These are phyloP conservation scores for Heliophila coronopifolia DNA, from an alignment of 441 rosid species.

Conservation along the genomic window DNA sequence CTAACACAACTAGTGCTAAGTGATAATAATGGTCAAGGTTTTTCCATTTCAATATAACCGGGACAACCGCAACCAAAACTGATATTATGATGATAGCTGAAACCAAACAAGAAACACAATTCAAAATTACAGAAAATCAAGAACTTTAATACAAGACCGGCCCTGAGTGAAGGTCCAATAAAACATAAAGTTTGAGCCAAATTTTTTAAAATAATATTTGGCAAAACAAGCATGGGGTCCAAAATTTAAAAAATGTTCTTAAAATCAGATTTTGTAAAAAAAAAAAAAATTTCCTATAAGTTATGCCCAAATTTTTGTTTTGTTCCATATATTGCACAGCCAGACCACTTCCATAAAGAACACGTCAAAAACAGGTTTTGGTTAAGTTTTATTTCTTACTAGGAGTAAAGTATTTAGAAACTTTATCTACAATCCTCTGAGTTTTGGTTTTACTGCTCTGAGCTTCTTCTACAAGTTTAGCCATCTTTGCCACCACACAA, in stretches of 20 bases:
- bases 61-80: conserved; percentile 43
- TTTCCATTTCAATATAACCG: conserved; percentile 37
- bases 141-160: too few relatives aligned
- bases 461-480: conserved; percentile 93
- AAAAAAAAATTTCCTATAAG: too few relatives aligned
- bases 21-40: conserved; percentile 53
- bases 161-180: too few relatives aligned
- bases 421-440: conserved; percentile 65
- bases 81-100: conserved; percentile 58
- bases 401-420: conserved; percentile 74
- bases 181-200: too few relatives aligned
- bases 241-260: too few relatives aligned
- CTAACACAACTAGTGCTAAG: conserved; percentile 73
- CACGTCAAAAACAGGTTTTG: not conserved
- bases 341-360: too few relatives aligned
- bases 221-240: too few relatives aligned
- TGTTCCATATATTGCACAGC: too few relatives aligned
- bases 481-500: conserved; percentile 78
- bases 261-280: too few relatives aligned
- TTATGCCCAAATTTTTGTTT: too few relatives aligned
- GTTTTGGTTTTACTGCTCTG: conserved; percentile 67
- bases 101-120: conserved; percentile 15
- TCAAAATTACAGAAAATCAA: not conserved
- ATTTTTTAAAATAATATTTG: too few relatives aligned
- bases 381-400: conserved; percentile 35